Base-by-base conservation (phyloP, 768 basidiomycete species). In the Collybiopsis luxurians region DNA sequence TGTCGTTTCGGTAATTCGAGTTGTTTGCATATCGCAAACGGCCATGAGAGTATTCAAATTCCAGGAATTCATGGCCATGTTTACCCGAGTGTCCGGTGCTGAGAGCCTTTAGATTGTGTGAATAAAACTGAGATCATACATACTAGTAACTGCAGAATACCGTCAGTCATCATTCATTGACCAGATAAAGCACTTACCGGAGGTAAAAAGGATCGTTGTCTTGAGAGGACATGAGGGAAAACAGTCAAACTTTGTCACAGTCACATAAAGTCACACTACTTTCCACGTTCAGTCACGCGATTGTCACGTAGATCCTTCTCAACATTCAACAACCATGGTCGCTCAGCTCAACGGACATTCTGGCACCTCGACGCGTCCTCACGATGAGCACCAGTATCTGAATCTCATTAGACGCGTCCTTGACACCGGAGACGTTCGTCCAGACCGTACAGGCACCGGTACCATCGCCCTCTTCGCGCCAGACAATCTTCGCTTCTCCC, bases 41-140 rank as follows among this genome's bases (percentile, higher is more conserved):
- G 38, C 96, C 96, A 76, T 95, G 92, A 13, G 92, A 90, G 76
- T 98, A 98, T 72, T 98, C 96, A 66, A 98, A 99, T 71, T 99
- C 96, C 45, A 99, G 81, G 71, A 98, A 98, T 71, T 97, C 95
- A 75, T 97, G 95, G 21, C 94, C 95, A 66, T 96, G 95, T 71
- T 95, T 95, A 59, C 96, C 96, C 66, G 94, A 95, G 73, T 99
- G 96, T n/a, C 97, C 96, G 28, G 95, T 96, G 72, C 92, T 93
- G 69, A 9, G 34, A 59, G 49, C 45, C 47, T 44, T 38, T 40
- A 56, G 43, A 49, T 39, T 15, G 46, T 13, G 42, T 26, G 53
- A 58, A 46, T 62, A 31, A 51, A 23, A 49, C 47, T 21, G 43
- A n/a, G 57, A 46, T 19, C 58, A 51, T 42, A 55, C 69, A 44